These are phyloP conservation scores for Posidonia oceanica DNA, from an alignment of 116 monocot genomes.

Conservation along the genomic window DNA sequence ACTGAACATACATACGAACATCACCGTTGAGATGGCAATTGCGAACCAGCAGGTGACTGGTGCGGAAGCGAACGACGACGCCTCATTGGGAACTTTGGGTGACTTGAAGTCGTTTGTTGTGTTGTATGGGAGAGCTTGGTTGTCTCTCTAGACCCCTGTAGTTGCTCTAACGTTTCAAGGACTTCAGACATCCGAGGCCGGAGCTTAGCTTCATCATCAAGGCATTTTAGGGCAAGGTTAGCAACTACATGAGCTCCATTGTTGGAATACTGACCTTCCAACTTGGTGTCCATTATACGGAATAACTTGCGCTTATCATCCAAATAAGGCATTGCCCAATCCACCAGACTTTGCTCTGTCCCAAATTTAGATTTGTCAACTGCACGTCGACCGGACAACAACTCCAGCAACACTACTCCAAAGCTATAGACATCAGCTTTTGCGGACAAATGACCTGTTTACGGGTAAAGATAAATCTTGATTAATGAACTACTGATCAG, in stretches of 20 bases:
- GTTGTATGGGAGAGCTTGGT: too few relatives aligned
- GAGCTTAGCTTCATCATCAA: conserved; percentile 35
- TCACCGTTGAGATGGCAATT: too few relatives aligned
- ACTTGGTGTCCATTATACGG: conserved; percentile 61
- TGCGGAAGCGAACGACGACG: too few relatives aligned
- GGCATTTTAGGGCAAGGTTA: conserved; percentile 39
- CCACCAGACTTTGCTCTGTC: conserved; percentile 58
- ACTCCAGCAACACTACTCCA: conserved; percentile 67
- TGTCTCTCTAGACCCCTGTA: background rate
- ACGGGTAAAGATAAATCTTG: too few relatives aligned
- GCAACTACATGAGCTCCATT: conserved; percentile 39
- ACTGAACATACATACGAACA: too few relatives aligned
- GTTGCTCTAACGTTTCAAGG: conserved; percentile 30
- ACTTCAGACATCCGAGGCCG: conserved; percentile 62
- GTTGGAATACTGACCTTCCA: conserved; percentile 64
- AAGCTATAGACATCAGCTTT: conserved; percentile 95
- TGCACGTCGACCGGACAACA: conserved; percentile 56
- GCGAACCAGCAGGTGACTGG: too few relatives aligned
- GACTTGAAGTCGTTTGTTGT: too few relatives aligned
- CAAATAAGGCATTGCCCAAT: conserved; percentile 60
- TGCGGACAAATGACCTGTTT: conserved; percentile 38
- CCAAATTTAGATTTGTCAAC: conserved; percentile 42
- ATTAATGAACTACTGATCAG: background rate
- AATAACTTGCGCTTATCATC: conserved; percentile 47
- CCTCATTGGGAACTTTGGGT: too few relatives aligned